phyloP scores from a whole-genome alignment of 495 filamentous ascomycete genomes.

The Penicillium alfredii region DNA sequence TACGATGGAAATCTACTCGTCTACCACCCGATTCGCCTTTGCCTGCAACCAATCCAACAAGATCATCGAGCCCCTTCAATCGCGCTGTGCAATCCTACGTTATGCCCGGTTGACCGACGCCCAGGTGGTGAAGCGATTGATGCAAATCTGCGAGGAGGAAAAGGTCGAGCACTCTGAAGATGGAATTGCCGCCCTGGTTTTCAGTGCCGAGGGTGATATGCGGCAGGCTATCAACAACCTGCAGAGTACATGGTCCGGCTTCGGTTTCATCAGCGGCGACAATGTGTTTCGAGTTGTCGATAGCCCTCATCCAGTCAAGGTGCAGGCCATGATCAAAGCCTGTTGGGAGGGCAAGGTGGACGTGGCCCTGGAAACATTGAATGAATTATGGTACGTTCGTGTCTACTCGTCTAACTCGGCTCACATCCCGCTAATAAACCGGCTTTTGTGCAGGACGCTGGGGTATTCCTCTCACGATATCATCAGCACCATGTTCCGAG shows the following conservation, averaged over 20 bases:
- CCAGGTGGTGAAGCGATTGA: constrained; percentile 81
- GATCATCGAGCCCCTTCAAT: constrained; percentile 98
- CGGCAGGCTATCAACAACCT: constrained; percentile 98
- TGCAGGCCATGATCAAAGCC: constrained; percentile 96
- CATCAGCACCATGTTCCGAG: constrained; percentile 97
- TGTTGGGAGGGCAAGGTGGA: constrained; percentile 91
- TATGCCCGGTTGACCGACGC: constrained; percentile 89
- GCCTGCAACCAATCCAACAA: constrained; percentile 99
- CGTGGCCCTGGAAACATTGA: constrained; percentile 74
- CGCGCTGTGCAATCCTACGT: constrained; percentile 90
- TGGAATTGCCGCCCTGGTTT: constrained; percentile 89
- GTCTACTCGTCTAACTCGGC: constrained; percentile 7
- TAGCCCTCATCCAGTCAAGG: constrained; percentile 92
- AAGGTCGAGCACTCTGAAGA: constrained; percentile 85
- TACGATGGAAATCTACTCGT: constrained; percentile 98
- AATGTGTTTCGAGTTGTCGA: constrained; percentile 99
- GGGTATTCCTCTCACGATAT: constrained; percentile 97
- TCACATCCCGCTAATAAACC: too few species aligned
- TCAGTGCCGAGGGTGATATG: constrained; percentile 98
- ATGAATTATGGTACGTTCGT: constrained; percentile 72
- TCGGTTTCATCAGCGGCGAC: constrained; percentile 93
- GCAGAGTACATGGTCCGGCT: constrained; percentile 91
- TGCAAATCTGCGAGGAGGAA: constrained; percentile 90
- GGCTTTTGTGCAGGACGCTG: constrained; percentile 51
- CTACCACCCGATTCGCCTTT: constrained; percentile 95